Percentiles rank a stretch among this genome's conserved stretches.
phyloP scores from a whole-genome alignment of 2,329 filamentous ascomycete genomes.

The Dactylellina sp. region DNA sequence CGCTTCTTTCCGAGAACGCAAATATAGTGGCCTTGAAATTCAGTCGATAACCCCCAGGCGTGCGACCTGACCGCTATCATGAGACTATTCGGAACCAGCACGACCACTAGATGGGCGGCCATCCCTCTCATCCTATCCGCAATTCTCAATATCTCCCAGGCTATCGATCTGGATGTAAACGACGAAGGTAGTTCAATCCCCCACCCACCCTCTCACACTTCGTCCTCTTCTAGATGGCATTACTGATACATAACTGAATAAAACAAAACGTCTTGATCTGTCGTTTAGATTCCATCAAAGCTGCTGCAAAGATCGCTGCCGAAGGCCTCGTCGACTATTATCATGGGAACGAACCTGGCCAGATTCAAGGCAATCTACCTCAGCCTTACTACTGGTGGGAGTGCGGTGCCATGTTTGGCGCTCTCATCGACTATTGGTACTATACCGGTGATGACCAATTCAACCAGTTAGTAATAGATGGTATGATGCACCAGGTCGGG shows the following conservation, averaged over 20 bases:
- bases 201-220: slow-evolving; percentile 54
- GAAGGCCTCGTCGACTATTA: slow-evolving; percentile 69
- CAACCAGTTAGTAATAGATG: slow-evolving; percentile 71
- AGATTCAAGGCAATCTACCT: slow-evolving; percentile 70
- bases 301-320: slow-evolving; percentile 62
- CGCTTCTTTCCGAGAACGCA: slow-evolving; percentile 8
- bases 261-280: slow-evolving; percentile 47
- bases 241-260: too few species aligned
- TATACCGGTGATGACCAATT: slow-evolving; percentile 74
- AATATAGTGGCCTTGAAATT: not conserved
- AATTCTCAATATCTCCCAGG: slow-evolving; percentile 22
- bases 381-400: slow-evolving; percentile 82
- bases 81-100: slow-evolving; percentile 36
- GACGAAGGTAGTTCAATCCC: slow-evolving; percentile 55
- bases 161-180: slow-evolving; percentile 41
- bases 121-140: slow-evolving; percentile 37
- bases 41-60: slow-evolving; percentile 8
- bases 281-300: slow-evolving; percentile 58
- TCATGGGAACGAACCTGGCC: slow-evolving; percentile 67
- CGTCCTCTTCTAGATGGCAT: slow-evolving; percentile 16
- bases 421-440: slow-evolving; percentile 77
- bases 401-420: slow-evolving; percentile 75
- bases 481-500: slow-evolving; percentile 72
- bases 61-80: slow-evolving; percentile 20
- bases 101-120: slow-evolving; percentile 28